phyloP scores from a whole-genome alignment of 192 early-diverging fungal species.

The Jimgerdemannia lactiflua region DNA sequence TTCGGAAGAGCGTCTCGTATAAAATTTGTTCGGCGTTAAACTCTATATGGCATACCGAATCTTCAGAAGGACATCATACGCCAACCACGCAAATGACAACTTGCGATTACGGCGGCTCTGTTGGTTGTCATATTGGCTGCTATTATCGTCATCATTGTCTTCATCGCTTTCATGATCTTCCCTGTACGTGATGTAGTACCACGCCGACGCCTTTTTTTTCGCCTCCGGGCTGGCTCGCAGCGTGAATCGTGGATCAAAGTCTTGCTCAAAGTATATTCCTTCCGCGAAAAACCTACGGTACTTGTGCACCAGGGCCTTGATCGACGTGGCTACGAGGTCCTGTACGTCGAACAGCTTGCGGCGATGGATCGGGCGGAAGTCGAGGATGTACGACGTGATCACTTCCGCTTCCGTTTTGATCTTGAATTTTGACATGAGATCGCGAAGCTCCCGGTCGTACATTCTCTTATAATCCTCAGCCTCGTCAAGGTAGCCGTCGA shows the following conservation, averaged over 20 bases:
- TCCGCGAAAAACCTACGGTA: not conserved
- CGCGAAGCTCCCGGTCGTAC: not conserved
- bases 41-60: not conserved
- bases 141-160: not conserved
- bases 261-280: not conserved
- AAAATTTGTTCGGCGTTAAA: too few relatives aligned
- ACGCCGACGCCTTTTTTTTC: not conserved
- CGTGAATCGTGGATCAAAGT: not conserved
- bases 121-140: not conserved
- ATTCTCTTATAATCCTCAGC: not conserved
- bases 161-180: not conserved
- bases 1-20: too few relatives aligned
- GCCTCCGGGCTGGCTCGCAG: not conserved
- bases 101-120: not conserved
- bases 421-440: not conserved
- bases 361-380: not conserved
- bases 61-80: not conserved
- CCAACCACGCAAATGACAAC: not conserved
- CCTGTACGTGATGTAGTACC: not conserved
- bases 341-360: not conserved
- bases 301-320: not conserved
- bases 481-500: not conserved
- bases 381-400: not conserved
- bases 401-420: not conserved
- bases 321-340: not conserved